Conservation (phyloP, 345 rosid species). For the Jatropha curcas region DNA sequence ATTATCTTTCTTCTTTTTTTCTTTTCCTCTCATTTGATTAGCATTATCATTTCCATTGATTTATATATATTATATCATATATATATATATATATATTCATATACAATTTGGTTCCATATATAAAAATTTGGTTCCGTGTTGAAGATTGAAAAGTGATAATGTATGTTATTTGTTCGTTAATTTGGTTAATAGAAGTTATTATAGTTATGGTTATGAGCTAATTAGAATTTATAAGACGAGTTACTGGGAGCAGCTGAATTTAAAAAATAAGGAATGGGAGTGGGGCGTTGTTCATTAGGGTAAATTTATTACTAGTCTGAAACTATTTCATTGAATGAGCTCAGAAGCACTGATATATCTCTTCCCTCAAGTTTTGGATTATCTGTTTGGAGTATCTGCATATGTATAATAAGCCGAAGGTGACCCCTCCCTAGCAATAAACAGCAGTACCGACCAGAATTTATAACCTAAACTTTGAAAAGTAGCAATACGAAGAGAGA, state of each 20-base stretch:
- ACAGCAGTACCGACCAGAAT: conserved; percentile 31
- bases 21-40: too few species aligned
- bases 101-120: too few species aligned
- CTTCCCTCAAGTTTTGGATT: conserved; percentile 43
- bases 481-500: neutral
- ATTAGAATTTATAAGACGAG: too few species aligned
- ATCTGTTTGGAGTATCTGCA: conserved; percentile 47
- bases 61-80: neutral
- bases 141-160: too few species aligned
- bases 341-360: conserved; percentile 22
- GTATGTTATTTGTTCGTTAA: conserved; percentile 25
- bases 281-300: neutral
- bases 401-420: conserved; percentile 33
- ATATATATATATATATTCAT: too few species aligned
- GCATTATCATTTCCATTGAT: neutral
- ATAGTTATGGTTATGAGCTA: neutral
- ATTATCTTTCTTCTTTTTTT: neutral
- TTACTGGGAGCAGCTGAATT: neutral
- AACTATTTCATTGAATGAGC: conserved; percentile 42
- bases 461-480: conserved; percentile 24
- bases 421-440: conserved; percentile 29
- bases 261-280: neutral
- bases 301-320: conserved; percentile 18
- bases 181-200: conserved; percentile 28
- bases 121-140: too few species aligned